Conservation (phyloP, 805 yeast species). For the Hanseniaspora vineae region DNA sequence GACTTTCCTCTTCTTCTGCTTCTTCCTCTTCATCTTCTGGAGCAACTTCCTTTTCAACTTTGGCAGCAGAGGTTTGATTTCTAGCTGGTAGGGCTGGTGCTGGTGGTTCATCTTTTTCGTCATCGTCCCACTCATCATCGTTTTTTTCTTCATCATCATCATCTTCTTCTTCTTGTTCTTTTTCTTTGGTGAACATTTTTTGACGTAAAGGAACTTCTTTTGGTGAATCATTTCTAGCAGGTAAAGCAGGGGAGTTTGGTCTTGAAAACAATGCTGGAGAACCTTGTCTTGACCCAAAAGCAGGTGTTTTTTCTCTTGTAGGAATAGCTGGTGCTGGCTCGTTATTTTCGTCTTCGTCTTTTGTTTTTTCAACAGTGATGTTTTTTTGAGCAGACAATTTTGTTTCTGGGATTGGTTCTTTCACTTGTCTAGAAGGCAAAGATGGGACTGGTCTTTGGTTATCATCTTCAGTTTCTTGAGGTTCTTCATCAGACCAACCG, state of each 20-base stretch:
- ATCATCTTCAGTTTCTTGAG: constrained; percentile 4
- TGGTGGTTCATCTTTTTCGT: background rate
- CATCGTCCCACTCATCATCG: background rate
- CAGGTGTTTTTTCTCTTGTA: background rate
- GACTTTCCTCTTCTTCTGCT: constrained; percentile 13
- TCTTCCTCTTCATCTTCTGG: constrained; percentile 6
- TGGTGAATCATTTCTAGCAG: background rate
- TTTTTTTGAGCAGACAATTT: background rate
- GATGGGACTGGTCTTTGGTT: constrained; percentile 3
- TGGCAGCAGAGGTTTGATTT: constrained; percentile 1
- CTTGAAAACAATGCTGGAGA: no score
- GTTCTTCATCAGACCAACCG: constrained; percentile 7
- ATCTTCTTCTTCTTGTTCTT: background rate
- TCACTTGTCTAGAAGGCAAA: constrained; percentile 2
- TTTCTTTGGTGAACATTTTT: background rate
- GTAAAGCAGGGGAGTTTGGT: no score
- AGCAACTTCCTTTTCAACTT: constrained; percentile 13
- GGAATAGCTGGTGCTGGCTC: background rate
- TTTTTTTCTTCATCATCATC: background rate
- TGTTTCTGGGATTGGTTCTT: background rate
- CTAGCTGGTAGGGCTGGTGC: background rate
- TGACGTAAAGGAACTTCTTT: background rate
- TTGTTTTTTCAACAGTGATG: no score
- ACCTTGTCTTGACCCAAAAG: no score
- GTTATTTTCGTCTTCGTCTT: background rate